These are phyloP conservation scores for Malus sylvestris DNA, from an alignment of 306 rosid genomes.

Conservation along the genomic window DNA sequence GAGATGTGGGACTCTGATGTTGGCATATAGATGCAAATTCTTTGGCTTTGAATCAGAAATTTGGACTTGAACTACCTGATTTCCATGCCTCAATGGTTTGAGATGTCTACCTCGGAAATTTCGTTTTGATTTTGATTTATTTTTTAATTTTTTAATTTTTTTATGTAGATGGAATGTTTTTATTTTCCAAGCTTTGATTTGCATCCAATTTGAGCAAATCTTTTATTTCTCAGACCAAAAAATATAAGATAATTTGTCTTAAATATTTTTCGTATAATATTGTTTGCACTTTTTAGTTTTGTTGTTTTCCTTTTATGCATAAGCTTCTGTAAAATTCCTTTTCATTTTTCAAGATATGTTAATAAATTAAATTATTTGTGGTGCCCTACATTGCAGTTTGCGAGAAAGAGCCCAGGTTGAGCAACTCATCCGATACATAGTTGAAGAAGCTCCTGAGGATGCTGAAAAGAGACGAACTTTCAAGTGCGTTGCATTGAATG, in stretches of 20 bases:
- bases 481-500: conserved; percentile 53
- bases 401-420: conserved; percentile 79
- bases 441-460: conserved; percentile 91
- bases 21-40: neutral
- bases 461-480: conserved; percentile 83
- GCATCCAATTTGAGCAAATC: neutral
- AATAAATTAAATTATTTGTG: conserved; percentile 5
- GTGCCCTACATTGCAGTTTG: conserved; percentile 51
- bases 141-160: neutral
- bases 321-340: neutral
- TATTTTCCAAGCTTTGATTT: neutral
- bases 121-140: neutral
- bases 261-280: neutral
- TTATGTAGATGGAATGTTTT: neutral
- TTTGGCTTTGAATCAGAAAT: neutral
- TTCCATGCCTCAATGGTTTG: neutral
- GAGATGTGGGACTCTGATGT: neutral
- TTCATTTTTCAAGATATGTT: neutral
- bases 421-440: conserved; percentile 63
- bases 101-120: neutral
- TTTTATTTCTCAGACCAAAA: neutral
- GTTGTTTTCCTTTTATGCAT: neutral
- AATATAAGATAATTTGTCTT: neutral
- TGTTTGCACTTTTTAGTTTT: neutral
- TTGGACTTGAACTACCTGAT: neutral